Percentiles rank a stretch among this genome's conserved stretches.
phyloP scores from a whole-genome alignment of 345 rosid genomes.

The Brassica napus region Da-Ae NC_063444.1:3789501-3790000 shows the following conservation, averaged over 20 bases:
- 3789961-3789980: background rate
- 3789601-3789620: conserved; percentile 31
- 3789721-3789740: background rate
- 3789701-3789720: background rate
- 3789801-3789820: background rate
- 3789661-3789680: conserved; percentile 49
- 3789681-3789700: background rate
- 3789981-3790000: background rate
- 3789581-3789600: conserved; percentile 19
- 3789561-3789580: background rate
- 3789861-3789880: background rate
- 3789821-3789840: background rate
- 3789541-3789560: background rate
- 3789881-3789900: background rate
- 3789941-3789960: background rate
- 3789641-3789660: conserved; percentile 54
- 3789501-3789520: background rate
- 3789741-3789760: background rate
- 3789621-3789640: conserved; percentile 67
- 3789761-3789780: background rate
- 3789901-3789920: background rate
- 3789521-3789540: background rate
- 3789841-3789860: background rate
- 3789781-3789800: background rate
- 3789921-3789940: background rate